phyloP scores from a whole-genome alignment of 2,329 filamentous ascomycete species.

The Alternaria brassicicola region DNA sequence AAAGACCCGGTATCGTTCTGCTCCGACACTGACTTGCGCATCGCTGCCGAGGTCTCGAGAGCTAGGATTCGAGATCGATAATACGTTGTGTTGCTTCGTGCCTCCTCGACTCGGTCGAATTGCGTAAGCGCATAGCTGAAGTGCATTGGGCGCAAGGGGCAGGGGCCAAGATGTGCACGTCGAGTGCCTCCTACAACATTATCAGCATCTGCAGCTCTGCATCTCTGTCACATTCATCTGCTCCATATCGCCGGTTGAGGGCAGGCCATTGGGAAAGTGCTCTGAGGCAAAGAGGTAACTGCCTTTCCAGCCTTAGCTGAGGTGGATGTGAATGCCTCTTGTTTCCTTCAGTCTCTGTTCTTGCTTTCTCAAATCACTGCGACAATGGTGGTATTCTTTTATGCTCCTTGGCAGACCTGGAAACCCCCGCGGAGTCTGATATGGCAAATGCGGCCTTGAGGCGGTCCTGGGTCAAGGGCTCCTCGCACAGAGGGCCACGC shows the following conservation, averaged over 20 bases:
- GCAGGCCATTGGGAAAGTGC: not conserved
- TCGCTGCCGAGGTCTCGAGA: not conserved
- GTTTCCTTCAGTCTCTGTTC: not conserved
- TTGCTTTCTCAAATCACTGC: not conserved
- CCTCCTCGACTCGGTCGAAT: not conserved
- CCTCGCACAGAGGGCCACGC: not conserved
- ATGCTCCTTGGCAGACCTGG: not conserved
- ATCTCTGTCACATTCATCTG: not conserved
- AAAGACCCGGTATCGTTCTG: not conserved
- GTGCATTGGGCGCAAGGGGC: not conserved
- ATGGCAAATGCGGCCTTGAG: not conserved
- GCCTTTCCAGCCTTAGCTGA: not conserved
- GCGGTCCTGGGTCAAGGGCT: not conserved
- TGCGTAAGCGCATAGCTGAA: not conserved
- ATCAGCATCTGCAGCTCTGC: not conserved
- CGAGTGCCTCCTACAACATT: not conserved
- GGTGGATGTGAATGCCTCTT: not conserved
- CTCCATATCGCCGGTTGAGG: not conserved
- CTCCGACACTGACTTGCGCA: not conserved
- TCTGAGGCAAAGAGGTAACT: not conserved
- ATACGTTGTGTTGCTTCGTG: not conserved
- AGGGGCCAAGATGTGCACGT: not conserved
- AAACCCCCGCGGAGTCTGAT: not conserved
- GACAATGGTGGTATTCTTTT: not conserved
- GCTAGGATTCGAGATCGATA: not conserved